Evolutionary conservation across 2,329 filamentous ascomycete species (phyloP).

Genomic region (Helicocarpus griseus): DNA sequence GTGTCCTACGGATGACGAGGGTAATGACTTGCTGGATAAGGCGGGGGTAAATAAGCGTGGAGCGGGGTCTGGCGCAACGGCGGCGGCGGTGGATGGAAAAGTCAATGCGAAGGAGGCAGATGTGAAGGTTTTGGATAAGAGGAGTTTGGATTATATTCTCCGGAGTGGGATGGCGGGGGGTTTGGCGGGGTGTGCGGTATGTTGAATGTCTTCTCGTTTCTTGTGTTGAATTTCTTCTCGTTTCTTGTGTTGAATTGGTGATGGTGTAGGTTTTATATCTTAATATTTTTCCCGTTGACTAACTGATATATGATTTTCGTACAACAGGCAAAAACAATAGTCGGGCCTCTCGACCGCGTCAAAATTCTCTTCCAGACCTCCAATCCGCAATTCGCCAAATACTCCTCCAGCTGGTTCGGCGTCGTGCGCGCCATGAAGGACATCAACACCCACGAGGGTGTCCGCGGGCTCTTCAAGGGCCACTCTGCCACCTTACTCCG

Average conservation of each 20-base stretch:
- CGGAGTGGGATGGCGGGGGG: constrained; percentile 81
- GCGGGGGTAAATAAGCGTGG: neutral
- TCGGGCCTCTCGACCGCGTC: constrained; percentile 90
- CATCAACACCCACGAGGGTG: constrained; percentile 68
- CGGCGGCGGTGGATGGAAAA: neutral
- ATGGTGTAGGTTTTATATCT: too few species aligned
- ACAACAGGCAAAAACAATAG: constrained; percentile 78
- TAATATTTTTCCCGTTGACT: too few species aligned
- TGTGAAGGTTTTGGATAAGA: constrained; percentile 50
- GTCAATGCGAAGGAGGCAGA: too few species aligned
- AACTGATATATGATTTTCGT: constrained; percentile 8
- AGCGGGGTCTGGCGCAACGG: neutral
- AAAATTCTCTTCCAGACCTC: constrained; percentile 98
- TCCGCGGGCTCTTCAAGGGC: constrained; percentile 73
- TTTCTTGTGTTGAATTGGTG: constrained; percentile 10
- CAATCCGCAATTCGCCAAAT: constrained; percentile 89
- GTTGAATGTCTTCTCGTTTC: constrained; percentile 24
- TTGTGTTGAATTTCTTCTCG: constrained; percentile 3
- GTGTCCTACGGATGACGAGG: constrained; percentile 4
- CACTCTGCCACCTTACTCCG: constrained; percentile 89
- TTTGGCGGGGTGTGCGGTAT: constrained; percentile 80
- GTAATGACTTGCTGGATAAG: neutral
- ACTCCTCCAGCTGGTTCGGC: constrained; percentile 79
- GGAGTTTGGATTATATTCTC: constrained; percentile 73
- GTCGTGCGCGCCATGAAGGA: constrained; percentile 72